phyloP scores from a whole-genome alignment of 2,329 filamentous ascomycete genomes.

The Hypoxylon sp. region DNA sequence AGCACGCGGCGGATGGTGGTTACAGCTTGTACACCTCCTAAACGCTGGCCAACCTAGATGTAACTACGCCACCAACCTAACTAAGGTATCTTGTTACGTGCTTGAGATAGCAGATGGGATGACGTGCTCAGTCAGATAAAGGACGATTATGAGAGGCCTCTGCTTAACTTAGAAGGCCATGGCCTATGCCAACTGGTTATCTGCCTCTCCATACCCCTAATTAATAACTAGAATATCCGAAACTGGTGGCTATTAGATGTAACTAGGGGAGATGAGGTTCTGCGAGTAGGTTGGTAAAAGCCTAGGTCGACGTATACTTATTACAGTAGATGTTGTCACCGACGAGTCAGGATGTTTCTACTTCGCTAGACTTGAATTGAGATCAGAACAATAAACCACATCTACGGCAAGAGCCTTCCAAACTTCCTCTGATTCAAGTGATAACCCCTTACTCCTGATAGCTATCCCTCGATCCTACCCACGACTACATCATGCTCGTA shows the following conservation, averaged over 20 bases:
- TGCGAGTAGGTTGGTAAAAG: no score
- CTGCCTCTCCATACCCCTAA: no score
- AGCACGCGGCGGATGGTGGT: background rate
- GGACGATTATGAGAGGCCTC: background rate
- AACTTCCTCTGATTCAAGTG: background rate
- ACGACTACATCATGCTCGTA: background rate
- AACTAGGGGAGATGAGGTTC: no score
- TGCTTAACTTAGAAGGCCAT: no score
- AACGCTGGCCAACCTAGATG: no score
- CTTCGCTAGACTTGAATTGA: background rate
- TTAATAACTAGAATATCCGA: no score
- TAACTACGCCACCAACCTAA: background rate
- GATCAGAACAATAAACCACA: background rate
- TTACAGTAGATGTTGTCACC: no score
- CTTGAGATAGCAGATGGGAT: background rate
- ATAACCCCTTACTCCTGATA: background rate
- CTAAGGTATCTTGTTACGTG: background rate
- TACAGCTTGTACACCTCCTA: no score
- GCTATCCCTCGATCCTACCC: background rate
- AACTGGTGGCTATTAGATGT: no score
- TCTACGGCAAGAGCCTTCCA: background rate
- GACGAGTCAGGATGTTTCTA: no score
- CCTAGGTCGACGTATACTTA: no score
- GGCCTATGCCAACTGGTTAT: no score
- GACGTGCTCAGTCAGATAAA: background rate